These are phyloP conservation scores for Exophiala viscosa DNA, from an alignment of 2,329 filamentous ascomycete genomes.

Conservation along the genomic window DNA sequence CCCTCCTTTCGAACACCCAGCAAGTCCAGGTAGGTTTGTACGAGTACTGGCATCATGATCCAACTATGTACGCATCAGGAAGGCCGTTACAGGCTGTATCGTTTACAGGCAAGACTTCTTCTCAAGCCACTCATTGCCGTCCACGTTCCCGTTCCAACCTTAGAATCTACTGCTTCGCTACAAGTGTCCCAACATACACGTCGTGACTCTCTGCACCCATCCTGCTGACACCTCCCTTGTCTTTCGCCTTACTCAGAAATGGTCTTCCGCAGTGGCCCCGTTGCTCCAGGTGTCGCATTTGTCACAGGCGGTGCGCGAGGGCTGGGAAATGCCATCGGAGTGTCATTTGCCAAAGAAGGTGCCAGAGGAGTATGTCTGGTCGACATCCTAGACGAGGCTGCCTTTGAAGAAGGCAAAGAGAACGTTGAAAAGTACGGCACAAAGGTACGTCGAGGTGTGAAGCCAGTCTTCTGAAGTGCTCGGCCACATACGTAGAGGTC, in stretches of 20 bases:
- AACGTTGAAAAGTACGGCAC: conserved; percentile 17
- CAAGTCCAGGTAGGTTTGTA: too few species aligned
- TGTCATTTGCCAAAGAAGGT: conserved; percentile 34
- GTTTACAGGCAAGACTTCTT: too few species aligned
- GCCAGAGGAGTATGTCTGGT: conserved; percentile 37
- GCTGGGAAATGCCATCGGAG: conserved; percentile 36
- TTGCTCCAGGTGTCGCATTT: conserved; percentile 31
- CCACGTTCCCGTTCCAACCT: too few species aligned
- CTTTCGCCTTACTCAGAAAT: conserved; percentile 1
- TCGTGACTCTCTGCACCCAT: too few species aligned
- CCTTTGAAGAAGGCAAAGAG: conserved; percentile 14
- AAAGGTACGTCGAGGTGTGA: conserved; percentile 14
- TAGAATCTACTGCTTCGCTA: too few species aligned
- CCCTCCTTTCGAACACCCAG: too few species aligned
- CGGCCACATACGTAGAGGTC: background rate
- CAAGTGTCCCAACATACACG: too few species aligned
- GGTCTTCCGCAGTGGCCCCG: conserved; percentile 15
- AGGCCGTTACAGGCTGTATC: too few species aligned
- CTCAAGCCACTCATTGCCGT: too few species aligned
- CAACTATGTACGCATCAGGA: too few species aligned
- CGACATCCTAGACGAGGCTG: conserved; percentile 21
- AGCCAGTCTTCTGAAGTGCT: too few species aligned
- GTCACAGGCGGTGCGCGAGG: conserved; percentile 38
- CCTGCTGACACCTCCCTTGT: background rate
- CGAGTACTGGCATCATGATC: too few species aligned